A percentile compares a stretch with the other conserved stretches of the same genome.
Evolutionary conservation across 2,329 filamentous ascomycete species (phyloP).

Genomic region (Cordyceps farinosa): DNA sequence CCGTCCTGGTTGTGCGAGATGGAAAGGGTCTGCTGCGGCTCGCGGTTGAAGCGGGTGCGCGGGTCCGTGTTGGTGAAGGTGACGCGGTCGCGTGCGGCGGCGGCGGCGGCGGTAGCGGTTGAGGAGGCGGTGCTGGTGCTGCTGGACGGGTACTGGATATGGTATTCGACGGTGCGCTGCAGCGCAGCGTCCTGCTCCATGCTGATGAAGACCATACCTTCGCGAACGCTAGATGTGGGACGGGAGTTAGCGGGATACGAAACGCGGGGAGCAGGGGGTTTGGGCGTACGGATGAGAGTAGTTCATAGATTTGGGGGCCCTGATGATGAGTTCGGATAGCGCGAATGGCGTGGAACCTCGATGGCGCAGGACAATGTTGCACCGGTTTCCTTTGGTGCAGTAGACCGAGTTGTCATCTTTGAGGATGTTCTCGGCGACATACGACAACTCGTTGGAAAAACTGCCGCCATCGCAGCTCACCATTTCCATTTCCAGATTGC

Average conservation of each 20-base stretch:
- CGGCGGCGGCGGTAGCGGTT: background rate
- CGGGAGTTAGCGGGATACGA: constrained; percentile 19
- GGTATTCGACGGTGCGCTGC: constrained; percentile 68
- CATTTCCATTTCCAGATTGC: constrained; percentile 79
- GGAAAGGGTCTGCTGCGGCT: constrained; percentile 42
- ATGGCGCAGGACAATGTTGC: constrained; percentile 82
- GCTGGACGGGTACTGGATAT: constrained; percentile 59
- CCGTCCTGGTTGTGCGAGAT: constrained; percentile 52
- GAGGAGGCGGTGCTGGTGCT: background rate
- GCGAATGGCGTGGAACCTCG: constrained; percentile 77
- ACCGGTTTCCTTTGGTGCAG: constrained; percentile 81
- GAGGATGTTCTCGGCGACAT: constrained; percentile 76
- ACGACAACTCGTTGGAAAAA: constrained; percentile 58
- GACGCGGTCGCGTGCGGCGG: background rate
- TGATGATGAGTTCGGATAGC: constrained; percentile 82
- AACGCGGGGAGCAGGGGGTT: background rate
- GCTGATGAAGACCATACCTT: constrained; percentile 87
- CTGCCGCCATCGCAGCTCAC: constrained; percentile 83
- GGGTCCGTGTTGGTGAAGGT: constrained; percentile 4
- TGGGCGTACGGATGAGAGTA: constrained; percentile 79
- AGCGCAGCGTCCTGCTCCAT: constrained; percentile 80
- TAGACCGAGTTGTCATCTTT: constrained; percentile 81
- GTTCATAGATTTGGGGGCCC: constrained; percentile 68
- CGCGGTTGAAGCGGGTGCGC: constrained; percentile 18
- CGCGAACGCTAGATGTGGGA: constrained; percentile 62